Evolutionary conservation across 768 basidiomycete species (phyloP).

Genomic region (Mycena alexandri): DNA sequence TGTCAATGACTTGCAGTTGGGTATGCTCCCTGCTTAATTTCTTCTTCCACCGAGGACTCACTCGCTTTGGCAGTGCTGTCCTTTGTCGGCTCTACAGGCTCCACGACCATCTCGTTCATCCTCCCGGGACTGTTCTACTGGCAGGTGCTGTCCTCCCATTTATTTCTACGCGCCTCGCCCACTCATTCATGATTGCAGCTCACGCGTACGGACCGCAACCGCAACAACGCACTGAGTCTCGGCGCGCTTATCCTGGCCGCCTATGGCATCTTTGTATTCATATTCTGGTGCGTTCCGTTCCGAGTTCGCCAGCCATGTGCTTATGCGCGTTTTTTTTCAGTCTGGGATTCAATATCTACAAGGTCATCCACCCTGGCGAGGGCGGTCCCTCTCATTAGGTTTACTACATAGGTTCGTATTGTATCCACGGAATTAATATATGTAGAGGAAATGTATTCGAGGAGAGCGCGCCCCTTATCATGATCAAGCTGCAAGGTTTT

Average conservation of each 20-base stretch:
- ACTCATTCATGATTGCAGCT: constrained; percentile 56
- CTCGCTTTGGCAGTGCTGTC: constrained; percentile 75
- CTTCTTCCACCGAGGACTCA: not conserved
- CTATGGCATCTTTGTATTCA: constrained; percentile 85
- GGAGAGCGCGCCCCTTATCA: no score
- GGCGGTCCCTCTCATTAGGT: constrained; percentile 40
- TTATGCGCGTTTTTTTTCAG: constrained; percentile 53
- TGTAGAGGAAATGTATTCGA: not conserved
- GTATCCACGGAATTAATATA: no score
- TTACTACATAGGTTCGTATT: not conserved
- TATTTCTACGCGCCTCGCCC: not conserved
- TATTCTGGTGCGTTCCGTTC: constrained; percentile 82
- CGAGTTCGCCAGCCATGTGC: not conserved
- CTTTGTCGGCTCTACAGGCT: constrained; percentile 97
- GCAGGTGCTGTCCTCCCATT: constrained; percentile 68
- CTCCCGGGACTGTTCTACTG: constrained; percentile 94
- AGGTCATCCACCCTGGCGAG: constrained; percentile 57
- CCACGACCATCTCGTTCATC: constrained; percentile 97
- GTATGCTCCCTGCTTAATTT: constrained; percentile 54
- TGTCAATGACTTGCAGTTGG: constrained; percentile 82
- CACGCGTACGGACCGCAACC: constrained; percentile 73
- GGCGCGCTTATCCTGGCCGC: constrained; percentile 74
- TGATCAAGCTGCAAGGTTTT: no score
- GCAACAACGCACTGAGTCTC: constrained; percentile 63
- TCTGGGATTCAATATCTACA: constrained; percentile 84